Evolutionary conservation across 345 rosid genomes (phyloP).

Genomic region (Salix exigua): DNA sequence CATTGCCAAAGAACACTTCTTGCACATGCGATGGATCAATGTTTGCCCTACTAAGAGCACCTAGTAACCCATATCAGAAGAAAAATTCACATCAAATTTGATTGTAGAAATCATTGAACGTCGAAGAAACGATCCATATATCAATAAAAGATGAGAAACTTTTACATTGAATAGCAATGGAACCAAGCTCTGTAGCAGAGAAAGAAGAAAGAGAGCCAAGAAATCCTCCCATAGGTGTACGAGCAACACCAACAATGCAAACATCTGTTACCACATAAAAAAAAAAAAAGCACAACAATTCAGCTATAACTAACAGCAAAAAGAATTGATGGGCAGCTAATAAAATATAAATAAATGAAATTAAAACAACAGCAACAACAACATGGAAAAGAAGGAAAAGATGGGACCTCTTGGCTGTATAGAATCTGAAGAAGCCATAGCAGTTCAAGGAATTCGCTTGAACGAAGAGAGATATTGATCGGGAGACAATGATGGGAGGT

Average conservation of each 20-base stretch:
- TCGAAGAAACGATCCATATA: not conserved
- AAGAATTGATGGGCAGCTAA: too few relatives aligned
- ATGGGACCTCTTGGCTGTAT: constrained; percentile 49
- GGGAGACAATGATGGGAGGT: too few relatives aligned
- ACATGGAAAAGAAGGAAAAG: not conserved
- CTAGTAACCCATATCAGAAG: not conserved
- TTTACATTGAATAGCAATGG: constrained; percentile 17
- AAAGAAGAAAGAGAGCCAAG: constrained; percentile 33
- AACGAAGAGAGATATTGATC: not conserved
- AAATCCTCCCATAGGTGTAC: constrained; percentile 31
- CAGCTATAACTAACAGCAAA: too few relatives aligned
- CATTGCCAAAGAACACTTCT: constrained; percentile 95
- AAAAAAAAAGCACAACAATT: too few relatives aligned
- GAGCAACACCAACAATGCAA: constrained; percentile 28
- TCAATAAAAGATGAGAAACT: not conserved
- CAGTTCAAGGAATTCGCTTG: not conserved
- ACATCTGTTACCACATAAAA: constrained; percentile 10
- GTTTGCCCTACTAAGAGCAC: constrained; percentile 78
- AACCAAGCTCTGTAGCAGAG: constrained; percentile 30
- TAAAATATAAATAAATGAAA: not conserved
- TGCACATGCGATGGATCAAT: constrained; percentile 86
- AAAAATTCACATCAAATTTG: not conserved
- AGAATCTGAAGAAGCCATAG: constrained; percentile 49
- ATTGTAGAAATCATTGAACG: not conserved
- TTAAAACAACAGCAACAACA: not conserved